Base-by-base conservation (phyloP, 345 rosid species). In the Lumnitzera racemosa region DNA sequence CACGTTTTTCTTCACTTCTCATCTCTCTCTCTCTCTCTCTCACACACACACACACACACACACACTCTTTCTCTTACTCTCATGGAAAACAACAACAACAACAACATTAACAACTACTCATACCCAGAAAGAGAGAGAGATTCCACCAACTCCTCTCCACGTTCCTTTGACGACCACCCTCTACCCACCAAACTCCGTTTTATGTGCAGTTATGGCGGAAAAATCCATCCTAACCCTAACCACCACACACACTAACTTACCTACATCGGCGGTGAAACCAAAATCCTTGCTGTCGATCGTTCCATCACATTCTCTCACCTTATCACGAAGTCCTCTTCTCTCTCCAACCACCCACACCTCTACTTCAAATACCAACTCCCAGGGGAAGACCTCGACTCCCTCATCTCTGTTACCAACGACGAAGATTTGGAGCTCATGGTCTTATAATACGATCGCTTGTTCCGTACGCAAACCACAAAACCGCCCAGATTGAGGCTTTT, bases 341-440 rank as follows among this genome's bases (percentile, higher is more conserved):
- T 80, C 9, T 78, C 60, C 51, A 75, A 70, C 47, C 61, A 57
- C 15, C 61, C 61, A 3, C 72, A 76, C 51, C 16, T 73, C 15
- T 75, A 79, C 70, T 63, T 85, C 47, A 82, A 85, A 77, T 85
- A 82, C 47, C 88, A 85, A 61, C 82, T 82, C 55, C 91, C 88
- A 2, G 91, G 83, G 2, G 91, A 85, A 58, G 91, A 82, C 65
- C 86, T 85, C 20, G 88, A 76, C 62, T 83, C 88, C 15, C 71
- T 85, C 67, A 77, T 82, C 62, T 82, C 88, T 3, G 84, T 85
- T 49, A 80, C 88, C 49, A 80, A 78, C 57, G 84, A 82, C 46
- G 91, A 85, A 70, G 91, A 85, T 63, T 80, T 85, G 41, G 84
- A 76, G 54, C 88, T 76, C 57, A 78, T 85, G 88, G 76, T 85